A percentile compares a stretch with the other conserved stretches of the same genome.
These are phyloP conservation scores for Glycine latifolia DNA, from an alignment of 306 rosid genomes.

Conservation along the genomic window DNA sequence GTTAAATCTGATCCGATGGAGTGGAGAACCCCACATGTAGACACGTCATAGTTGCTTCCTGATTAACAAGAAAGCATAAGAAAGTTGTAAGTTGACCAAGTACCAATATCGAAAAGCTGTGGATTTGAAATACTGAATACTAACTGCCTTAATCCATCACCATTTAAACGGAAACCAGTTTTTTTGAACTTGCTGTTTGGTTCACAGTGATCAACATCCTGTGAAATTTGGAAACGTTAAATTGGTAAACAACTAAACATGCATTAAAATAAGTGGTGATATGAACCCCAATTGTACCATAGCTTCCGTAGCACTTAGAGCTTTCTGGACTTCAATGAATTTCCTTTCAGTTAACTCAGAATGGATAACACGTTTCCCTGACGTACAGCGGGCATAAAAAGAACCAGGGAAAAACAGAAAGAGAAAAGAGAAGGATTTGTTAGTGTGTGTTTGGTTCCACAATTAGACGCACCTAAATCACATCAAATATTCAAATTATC, in stretches of 20 bases:
- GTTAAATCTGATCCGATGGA: slow-evolving; percentile 95
- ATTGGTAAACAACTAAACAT: background rate
- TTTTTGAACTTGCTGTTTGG: slow-evolving; percentile 57
- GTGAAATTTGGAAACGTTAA: slow-evolving; percentile 38
- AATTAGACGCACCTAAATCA: background rate
- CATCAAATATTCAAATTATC: background rate
- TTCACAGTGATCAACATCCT: slow-evolving; percentile 69
- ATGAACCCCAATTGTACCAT: slow-evolving; percentile 60
- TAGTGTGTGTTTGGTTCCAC: slow-evolving; percentile 5
- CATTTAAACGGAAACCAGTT: slow-evolving; percentile 43
- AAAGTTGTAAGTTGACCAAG: slow-evolving; percentile 21
- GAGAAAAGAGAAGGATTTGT: slow-evolving; percentile 9
- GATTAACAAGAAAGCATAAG: slow-evolving; percentile 43
- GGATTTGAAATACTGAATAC: slow-evolving; percentile 3
- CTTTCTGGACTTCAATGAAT: slow-evolving; percentile 74
- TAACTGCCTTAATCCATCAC: slow-evolving; percentile 48
- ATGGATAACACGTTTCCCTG: slow-evolving; percentile 90
- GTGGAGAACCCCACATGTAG: slow-evolving; percentile 86
- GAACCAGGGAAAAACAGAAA: background rate
- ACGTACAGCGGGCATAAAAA: slow-evolving; percentile 5
- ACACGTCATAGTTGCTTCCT: slow-evolving; percentile 68
- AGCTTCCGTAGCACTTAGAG: slow-evolving; percentile 57
- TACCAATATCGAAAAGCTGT: background rate
- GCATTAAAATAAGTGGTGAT: slow-evolving; percentile 16
- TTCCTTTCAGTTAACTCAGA: slow-evolving; percentile 76